A percentile compares a stretch with the other conserved stretches of the same genome.
Conservation (phyloP, 1,284 basidiomycete genomes). For the Gymnopus androsaceus region DNA sequence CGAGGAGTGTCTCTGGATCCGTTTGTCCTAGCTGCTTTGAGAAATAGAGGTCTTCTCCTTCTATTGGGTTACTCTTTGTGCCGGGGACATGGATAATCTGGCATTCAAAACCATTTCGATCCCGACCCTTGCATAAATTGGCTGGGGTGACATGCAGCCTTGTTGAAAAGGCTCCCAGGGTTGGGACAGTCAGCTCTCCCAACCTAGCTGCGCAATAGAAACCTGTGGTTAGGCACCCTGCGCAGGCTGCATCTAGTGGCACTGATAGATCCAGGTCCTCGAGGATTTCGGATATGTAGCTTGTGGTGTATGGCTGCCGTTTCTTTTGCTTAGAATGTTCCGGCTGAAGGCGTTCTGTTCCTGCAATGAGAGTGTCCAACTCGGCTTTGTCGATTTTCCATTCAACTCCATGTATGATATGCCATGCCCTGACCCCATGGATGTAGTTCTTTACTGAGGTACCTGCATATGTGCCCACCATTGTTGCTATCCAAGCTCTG, state of each 20-base stretch:
- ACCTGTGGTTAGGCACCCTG: conserved; percentile 32
- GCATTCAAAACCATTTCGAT: conserved; percentile 15
- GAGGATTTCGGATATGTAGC: conserved; percentile 10
- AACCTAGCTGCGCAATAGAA: conserved; percentile 33
- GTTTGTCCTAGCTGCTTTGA: conserved; percentile 26
- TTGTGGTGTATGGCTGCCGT: conserved; percentile 19
- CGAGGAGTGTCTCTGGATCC: conserved; percentile 29
- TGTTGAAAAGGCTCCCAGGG: conserved; percentile 16
- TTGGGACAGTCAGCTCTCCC: conserved; percentile 37
- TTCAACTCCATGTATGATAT: conserved; percentile 23
- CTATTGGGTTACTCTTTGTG: conserved; percentile 19
- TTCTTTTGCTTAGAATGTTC: conserved; percentile 6
- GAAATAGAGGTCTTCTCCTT: conserved; percentile 32
- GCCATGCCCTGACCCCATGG: conserved; percentile 27
- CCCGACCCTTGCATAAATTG: neutral
- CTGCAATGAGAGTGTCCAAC: conserved; percentile 15
- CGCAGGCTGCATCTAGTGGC: conserved; percentile 32
- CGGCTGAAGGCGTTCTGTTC: conserved; percentile 15
- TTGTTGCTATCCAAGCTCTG: neutral
- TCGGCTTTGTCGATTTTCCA: conserved; percentile 21
- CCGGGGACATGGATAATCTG: conserved; percentile 21
- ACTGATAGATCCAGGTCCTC: neutral
- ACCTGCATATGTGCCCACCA: conserved; percentile 18
- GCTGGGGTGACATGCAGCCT: conserved; percentile 7
- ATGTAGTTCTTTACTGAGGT: conserved; percentile 25